These are phyloP conservation scores for Eragrostis nindensis DNA, from an alignment of 176 grass and related monocot species.

Conservation along the genomic window DNA sequence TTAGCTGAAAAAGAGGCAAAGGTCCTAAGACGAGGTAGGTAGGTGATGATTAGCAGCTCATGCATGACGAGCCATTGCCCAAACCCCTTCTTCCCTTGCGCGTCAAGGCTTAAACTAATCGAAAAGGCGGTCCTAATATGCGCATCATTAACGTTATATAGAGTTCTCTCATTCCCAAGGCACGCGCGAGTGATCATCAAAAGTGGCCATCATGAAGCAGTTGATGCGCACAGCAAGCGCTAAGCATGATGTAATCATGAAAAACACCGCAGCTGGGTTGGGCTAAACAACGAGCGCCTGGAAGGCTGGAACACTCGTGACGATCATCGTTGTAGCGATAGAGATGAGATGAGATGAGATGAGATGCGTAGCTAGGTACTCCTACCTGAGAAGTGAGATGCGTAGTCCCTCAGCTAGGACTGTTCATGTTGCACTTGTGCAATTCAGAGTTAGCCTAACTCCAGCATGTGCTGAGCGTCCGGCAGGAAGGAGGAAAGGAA, in stretches of 20 bases:
- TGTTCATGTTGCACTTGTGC: not conserved
- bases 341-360: not conserved
- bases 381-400: not conserved
- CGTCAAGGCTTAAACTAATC: conserved; percentile 37
- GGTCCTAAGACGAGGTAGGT: not conserved
- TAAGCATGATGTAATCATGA: not conserved
- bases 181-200: conserved; percentile 13
- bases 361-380: too few relatives aligned
- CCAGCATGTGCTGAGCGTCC: not conserved
- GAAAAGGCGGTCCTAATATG: conserved; percentile 29
- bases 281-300: not conserved
- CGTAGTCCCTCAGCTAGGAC: not conserved
- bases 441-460: not conserved
- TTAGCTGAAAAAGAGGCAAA: not conserved
- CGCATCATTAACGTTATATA: not conserved
- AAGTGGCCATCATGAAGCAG: conserved; percentile 26
- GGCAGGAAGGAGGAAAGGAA: not conserved
- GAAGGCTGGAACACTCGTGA: not conserved
- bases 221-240: not conserved
- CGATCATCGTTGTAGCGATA: not conserved
- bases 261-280: not conserved
- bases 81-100: conserved; percentile 8
- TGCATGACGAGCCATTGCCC: conserved; percentile 11
- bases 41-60: conserved; percentile 31
- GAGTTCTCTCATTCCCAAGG: conserved; percentile 17